Evolutionary conservation across 345 rosid genomes (phyloP).

Genomic region (Jatropha curcas): DNA sequence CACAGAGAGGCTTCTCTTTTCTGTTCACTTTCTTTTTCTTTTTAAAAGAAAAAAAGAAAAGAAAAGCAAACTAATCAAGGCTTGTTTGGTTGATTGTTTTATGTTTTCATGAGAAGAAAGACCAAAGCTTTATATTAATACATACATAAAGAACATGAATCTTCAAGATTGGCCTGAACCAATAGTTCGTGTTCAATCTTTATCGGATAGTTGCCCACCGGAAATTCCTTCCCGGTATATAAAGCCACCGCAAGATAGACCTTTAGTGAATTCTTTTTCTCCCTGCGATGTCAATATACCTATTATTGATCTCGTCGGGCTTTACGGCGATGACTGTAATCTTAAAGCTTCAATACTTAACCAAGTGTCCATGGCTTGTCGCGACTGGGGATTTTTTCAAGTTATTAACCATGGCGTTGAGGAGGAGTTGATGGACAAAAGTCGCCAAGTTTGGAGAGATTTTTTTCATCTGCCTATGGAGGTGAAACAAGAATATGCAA

Average conservation of each 20-base stretch:
- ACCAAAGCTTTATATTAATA: not conserved
- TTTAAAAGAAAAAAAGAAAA: not conserved
- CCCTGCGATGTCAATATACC: conserved; percentile 53
- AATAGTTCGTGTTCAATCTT: conserved; percentile 82
- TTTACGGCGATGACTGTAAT: conserved; percentile 28
- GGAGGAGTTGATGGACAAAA: conserved; percentile 60
- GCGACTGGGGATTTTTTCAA: conserved; percentile 93
- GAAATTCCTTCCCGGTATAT: conserved; percentile 71
- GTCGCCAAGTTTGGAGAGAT: conserved; percentile 65
- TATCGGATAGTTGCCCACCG: conserved; percentile 53
- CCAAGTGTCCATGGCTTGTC: conserved; percentile 55
- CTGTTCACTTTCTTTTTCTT: not conserved
- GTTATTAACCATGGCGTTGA: conserved; percentile 79
- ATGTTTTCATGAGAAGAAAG: conserved; percentile 5
- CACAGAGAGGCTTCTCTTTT: too few species aligned
- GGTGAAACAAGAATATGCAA: conserved; percentile 60
- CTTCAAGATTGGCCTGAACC: conserved; percentile 94
- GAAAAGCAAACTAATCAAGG: not conserved
- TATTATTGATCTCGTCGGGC: conserved; percentile 60
- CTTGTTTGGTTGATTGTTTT: not conserved
- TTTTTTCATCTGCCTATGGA: conserved; percentile 78
- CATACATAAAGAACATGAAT: conserved; percentile 31
- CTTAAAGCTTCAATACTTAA: conserved; percentile 23
- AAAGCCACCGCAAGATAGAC: conserved; percentile 66
- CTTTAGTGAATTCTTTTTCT: conserved; percentile 24